Base-by-base conservation (phyloP, 2,329 filamentous ascomycete genomes). In the Thelonectria olida region DNA sequence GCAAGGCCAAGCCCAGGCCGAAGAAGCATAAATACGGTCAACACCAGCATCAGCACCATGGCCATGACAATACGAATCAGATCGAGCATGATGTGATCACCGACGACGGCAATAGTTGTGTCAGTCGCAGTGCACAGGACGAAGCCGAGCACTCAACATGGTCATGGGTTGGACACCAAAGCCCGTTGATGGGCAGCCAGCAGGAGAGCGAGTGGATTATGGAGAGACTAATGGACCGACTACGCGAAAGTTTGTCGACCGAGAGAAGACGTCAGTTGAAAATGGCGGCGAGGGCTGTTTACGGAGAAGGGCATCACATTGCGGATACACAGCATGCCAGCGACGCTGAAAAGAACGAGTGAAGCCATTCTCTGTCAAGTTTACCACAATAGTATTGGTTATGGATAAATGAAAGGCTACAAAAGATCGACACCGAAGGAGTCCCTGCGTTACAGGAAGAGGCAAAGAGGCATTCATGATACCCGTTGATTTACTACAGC, bases 131-230 rank as follows among this genome's bases (percentile, higher is more conserved):
- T 20, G 19, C 42, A 7, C 34, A 63, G 17, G 61, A 63, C 8
- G 67, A 76, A 3, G 68, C 73, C 2, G 73, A 75, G 41, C 70
- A 77, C 41, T 51, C 22, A 22, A 49, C 63, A 25, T 93, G 91
- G 90, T 92, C 89, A 31, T 94, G 91, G 91, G 83, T 93, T 2
- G 90, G 89, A 0, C 82, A 86, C 47, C 79, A 85, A 13, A 91
- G 88, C 66, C 91, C 91, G 4, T 79, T 93, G 12, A 89, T 92
- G 86, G 86, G 89, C 3, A 83, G 83, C 48, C 84, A 88, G 70
- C 85, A 86, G 57, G 91, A 93, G 77, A 84, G 87, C 13, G 86
- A 92, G 72, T 93, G 91, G 91, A 86, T 93, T 34, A 74, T 93
- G 39, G 88, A 92, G 61, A 82, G 85, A 61, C 74, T 93, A 52